Evolutionary conservation across 1,284 basidiomycete genomes (phyloP).

Genomic region (Cryptococcus sp.): DNA sequence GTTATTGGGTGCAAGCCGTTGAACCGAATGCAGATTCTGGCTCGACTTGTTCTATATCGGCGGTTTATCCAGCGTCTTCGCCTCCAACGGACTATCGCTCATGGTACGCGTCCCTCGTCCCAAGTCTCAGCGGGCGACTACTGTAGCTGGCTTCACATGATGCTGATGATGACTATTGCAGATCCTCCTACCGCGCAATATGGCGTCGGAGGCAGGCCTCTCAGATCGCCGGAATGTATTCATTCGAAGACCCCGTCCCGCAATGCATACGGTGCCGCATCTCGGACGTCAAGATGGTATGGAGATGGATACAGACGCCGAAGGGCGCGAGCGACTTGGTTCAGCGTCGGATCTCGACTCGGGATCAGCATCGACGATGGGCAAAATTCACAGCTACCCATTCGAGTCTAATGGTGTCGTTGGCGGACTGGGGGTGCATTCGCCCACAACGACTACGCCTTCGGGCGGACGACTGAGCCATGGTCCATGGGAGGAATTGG

Average conservation of each 20-base stretch:
- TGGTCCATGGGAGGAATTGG: background rate
- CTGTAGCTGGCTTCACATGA: conserved; percentile 1
- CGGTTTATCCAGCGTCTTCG: conserved; percentile 33
- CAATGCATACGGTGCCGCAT: background rate
- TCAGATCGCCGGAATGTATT: conserved; percentile 19
- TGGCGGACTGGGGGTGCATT: background rate
- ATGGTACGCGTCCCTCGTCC: conserved; percentile 23
- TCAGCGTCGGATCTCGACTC: background rate
- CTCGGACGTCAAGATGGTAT: background rate
- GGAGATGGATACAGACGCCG: background rate
- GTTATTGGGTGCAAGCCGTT: background rate
- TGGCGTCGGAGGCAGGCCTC: conserved; percentile 17
- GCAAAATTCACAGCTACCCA: too few species aligned
- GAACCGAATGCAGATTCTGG: conserved; percentile 29
- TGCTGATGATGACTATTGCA: conserved; percentile 2
- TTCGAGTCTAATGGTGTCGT: too few species aligned
- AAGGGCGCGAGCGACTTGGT: background rate
- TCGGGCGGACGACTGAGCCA: background rate
- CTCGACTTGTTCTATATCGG: conserved; percentile 30
- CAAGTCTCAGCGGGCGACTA: background rate
- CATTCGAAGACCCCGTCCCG: conserved; percentile 5
- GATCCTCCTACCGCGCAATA: conserved; percentile 40
- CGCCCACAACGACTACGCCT: background rate
- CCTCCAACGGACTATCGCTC: conserved; percentile 32
- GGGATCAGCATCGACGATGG: too few species aligned